Evolutionary conservation across 371 early-diverging fungal genomes (phyloP).

Genomic region (Quaeritorhiza haematococci): DNA sequence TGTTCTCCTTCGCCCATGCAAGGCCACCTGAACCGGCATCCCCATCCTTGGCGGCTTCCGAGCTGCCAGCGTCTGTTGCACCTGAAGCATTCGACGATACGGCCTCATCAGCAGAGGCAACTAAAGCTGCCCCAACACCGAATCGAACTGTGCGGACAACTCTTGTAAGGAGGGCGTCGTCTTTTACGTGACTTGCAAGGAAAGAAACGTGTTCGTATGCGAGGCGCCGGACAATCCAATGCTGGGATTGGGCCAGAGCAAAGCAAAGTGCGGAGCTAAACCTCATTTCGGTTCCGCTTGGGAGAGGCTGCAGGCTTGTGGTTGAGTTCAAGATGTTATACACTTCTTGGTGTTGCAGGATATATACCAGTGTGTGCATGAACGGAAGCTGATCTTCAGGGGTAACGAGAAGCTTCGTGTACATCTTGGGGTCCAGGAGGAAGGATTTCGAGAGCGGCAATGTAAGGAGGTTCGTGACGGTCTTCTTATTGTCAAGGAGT

Average conservation of each 20-base stretch:
- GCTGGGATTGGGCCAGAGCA: background rate
- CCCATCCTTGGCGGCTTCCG: conserved; percentile 28
- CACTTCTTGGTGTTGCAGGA: conserved; percentile 20
- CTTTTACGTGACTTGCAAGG: conserved; percentile 20
- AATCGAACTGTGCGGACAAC: background rate
- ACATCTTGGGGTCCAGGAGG: conserved; percentile 76
- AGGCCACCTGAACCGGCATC: conserved; percentile 36
- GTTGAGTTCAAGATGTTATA: too few species aligned
- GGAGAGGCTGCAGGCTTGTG: too few species aligned
- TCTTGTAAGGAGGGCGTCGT: conserved; percentile 33
- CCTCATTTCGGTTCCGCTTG: too few species aligned
- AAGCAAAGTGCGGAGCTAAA: too few species aligned
- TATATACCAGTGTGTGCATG: conserved; percentile 6
- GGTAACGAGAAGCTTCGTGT: conserved; percentile 61
- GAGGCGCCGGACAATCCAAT: background rate
- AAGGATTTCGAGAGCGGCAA: conserved; percentile 56
- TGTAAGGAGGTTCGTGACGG: conserved; percentile 16
- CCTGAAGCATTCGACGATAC: conserved; percentile 10
- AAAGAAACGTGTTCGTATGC: conserved; percentile 44
- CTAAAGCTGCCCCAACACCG: background rate
- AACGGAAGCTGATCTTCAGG: conserved; percentile 53
- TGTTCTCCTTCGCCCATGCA: too few species aligned
- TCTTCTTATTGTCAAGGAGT: conserved; percentile 16
- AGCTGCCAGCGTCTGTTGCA: background rate
- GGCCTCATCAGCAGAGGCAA: background rate